Base-by-base conservation (phyloP, 345 rosid genomes). In the Angophora floribunda region DNA sequence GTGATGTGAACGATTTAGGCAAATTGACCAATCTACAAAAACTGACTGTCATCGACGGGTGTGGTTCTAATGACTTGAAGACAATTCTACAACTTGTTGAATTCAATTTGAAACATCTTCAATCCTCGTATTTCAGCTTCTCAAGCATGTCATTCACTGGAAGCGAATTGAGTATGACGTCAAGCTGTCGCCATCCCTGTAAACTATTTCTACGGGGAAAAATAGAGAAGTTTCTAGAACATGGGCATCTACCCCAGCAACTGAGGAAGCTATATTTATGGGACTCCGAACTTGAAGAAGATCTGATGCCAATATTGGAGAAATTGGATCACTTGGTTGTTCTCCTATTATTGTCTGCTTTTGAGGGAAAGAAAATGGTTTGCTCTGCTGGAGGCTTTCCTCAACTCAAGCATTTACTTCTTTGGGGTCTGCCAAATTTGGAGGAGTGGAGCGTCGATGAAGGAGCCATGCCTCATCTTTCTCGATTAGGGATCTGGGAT, bases 261-360 rank as follows among this genome's bases (percentile, higher is more conserved):
- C 91, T 94, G 53, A 61, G 92, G 65, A 91, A 93, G 87, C 63
- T 94, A 70, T 88, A 90, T 55, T 75, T 93, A 79, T 89, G 87
- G 88, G 88, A 91, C 50, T 91, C 95, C 53, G 89, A 51, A 49
- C 88, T 94, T 57, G 24, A 13, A 3, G 93, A 90, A 53, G 95
- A 92, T 78, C 94, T 93, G 51, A 93, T 94, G 93, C 87, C 89
- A 51, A 91, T 89, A 30, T 90, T 93, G 30, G 94, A 89, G 41
- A 36, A 36, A 36, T 36, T 36, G 41, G 41, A 36, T 36, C 41
- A 36, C 41, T 36, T 36, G 41, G 4, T 36, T 36, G 41, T 36
- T 36, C 41, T 36, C 41, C 41, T 36, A 36, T 36, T 36, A 36
- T 36, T 36, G 2, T 36, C 3, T 36, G 41, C 41, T 36, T 36